Evolutionary conservation across 306 rosid species (phyloP).

Genomic region (Ziziphus jujuba): DNA sequence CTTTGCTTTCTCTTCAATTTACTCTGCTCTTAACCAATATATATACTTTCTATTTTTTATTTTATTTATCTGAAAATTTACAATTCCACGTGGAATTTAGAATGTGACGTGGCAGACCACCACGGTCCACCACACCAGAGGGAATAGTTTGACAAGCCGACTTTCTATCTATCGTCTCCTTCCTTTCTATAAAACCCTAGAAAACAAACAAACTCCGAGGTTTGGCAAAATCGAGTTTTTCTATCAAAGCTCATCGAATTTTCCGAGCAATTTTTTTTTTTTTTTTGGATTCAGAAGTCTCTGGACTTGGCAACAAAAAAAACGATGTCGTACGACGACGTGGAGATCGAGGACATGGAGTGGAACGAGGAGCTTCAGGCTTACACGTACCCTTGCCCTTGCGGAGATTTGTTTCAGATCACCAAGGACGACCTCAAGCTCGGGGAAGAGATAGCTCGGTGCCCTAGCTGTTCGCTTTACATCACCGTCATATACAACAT

Average conservation of each 20-base stretch:
- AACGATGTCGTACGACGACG: conserved; percentile 93
- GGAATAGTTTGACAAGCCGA: too few relatives aligned
- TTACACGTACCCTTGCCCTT: conserved; percentile 89
- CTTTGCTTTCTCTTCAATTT: not conserved
- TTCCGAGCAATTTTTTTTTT: too few relatives aligned
- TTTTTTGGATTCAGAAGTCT: too few relatives aligned
- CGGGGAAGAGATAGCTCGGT: conserved; percentile 93
- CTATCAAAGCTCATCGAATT: too few relatives aligned
- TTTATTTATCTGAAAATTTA: not conserved
- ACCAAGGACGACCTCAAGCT: conserved; percentile 82
- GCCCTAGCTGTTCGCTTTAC: conserved; percentile 97
- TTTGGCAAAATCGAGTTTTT: too few relatives aligned
- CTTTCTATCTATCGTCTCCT: too few relatives aligned
- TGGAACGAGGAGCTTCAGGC: conserved; percentile 84
- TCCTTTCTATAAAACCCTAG: too few relatives aligned
- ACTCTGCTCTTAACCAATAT: not conserved
- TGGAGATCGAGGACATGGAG: conserved; percentile 98
- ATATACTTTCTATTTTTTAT: not conserved
- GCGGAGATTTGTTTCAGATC: conserved; percentile 94
- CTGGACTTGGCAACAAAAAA: too few relatives aligned
- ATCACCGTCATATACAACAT: conserved; percentile 85
- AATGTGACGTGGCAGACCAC: too few relatives aligned
- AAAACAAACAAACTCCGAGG: too few relatives aligned
- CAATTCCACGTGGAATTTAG: too few relatives aligned
- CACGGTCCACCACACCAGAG: too few relatives aligned